Evolutionary conservation across 129 eudicot species (phyloP).

Genomic region (Chrysanthemum makinoi): DNA sequence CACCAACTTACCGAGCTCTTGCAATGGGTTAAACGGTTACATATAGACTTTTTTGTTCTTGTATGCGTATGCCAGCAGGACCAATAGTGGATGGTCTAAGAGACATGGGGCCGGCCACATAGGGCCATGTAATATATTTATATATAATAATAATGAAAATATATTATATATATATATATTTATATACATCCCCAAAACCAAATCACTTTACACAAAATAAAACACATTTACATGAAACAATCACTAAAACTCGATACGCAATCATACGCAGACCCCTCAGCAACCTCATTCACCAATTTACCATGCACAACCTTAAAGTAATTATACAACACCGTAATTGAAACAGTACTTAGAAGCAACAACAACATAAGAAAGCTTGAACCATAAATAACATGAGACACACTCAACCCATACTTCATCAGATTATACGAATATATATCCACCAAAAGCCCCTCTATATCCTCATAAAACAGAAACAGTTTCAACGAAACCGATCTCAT

Average conservation of each 20-base stretch:
- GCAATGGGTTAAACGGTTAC: no score
- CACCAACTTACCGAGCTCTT: no score
- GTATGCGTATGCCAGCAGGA: no score
- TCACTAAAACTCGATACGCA: constrained; percentile 18
- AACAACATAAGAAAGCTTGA: constrained; percentile 41
- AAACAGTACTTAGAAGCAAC: constrained; percentile 46
- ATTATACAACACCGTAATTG: constrained; percentile 60
- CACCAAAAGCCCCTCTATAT: no score
- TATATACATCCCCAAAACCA: not conserved
- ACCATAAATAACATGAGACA: constrained; percentile 35
- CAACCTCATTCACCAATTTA: constrained; percentile 64
- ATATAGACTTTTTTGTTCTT: no score
- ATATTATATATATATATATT: no score
- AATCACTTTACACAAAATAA: not conserved
- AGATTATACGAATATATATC: not conserved
- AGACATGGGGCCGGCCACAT: no score
- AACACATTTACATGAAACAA: not conserved
- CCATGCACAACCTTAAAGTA: constrained; percentile 74
- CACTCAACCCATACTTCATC: constrained; percentile 3
- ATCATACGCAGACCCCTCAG: constrained; percentile 52
- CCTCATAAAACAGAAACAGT: no score
- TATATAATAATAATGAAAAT: no score
- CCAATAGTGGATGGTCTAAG: no score
- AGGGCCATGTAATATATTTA: no score
- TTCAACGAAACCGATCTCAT: no score